Conservation (phyloP, 768 basidiomycete genomes). For the Phlegmacium glaucopus region DNA sequence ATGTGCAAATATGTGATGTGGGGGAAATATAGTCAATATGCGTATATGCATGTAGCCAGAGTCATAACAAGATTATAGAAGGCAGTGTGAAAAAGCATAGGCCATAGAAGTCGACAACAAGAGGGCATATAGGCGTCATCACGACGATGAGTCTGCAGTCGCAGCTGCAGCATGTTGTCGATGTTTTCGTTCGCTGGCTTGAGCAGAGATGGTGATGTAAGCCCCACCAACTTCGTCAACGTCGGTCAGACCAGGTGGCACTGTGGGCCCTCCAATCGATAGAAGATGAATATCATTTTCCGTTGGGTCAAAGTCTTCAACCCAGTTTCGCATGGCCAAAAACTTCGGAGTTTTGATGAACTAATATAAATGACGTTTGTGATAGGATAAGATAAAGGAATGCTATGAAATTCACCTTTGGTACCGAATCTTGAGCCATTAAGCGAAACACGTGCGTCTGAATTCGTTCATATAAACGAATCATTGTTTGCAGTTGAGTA, state of each 20-base stretch:
- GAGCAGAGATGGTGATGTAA: slow-evolving; percentile 83
- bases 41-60: background rate
- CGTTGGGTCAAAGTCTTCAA: slow-evolving; percentile 69
- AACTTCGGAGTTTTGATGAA: slow-evolving; percentile 88
- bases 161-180: slow-evolving; percentile 31
- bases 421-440: slow-evolving; percentile 99
- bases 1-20: background rate
- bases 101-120: background rate
- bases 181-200: slow-evolving; percentile 69
- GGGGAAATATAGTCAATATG: background rate
- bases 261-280: slow-evolving; percentile 44
- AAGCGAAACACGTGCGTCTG: slow-evolving; percentile 95
- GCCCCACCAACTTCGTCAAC: slow-evolving; percentile 79
- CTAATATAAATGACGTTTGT: slow-evolving; percentile 32
- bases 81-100: slow-evolving; percentile 1
- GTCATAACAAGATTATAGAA: slow-evolving; percentile 2
- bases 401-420: slow-evolving; percentile 58
- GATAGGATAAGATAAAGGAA: background rate
- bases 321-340: slow-evolving; percentile 73
- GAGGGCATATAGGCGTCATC: slow-evolving; percentile 6
- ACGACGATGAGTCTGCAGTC: slow-evolving; percentile 26
- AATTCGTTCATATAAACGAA: slow-evolving; percentile 91
- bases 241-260: slow-evolving; percentile 67
- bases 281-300: slow-evolving; percentile 58
- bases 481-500: slow-evolving; percentile 92